Evolutionary conservation across 345 rosid genomes (phyloP).

Genomic region (Eucalyptus melliodora): DNA sequence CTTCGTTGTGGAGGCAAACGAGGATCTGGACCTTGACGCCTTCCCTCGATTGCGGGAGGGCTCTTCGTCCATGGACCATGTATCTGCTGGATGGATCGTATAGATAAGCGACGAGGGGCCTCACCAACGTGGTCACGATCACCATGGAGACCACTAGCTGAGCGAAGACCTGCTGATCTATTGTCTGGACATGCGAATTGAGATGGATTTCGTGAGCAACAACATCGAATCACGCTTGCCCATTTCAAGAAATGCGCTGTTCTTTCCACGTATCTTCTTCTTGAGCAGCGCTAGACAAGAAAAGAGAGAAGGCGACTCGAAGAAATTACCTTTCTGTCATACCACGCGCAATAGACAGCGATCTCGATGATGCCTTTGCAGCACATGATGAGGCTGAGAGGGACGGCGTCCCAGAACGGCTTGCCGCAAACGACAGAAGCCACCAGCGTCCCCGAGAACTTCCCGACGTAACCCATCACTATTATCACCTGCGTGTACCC

Average conservation of each 20-base stretch:
- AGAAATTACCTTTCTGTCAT: background rate
- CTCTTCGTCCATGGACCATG: background rate
- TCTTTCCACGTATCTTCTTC: background rate
- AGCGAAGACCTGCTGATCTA: background rate
- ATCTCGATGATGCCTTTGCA: constrained; percentile 14
- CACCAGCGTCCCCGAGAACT: constrained; percentile 7
- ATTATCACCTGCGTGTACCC: background rate
- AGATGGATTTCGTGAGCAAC: background rate
- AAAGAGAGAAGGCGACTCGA: background rate
- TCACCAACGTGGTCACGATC: constrained; percentile 1
- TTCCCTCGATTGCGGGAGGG: background rate
- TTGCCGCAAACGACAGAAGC: constrained; percentile 5
- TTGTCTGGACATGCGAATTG: background rate
- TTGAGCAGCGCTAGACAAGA: background rate
- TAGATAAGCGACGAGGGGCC: background rate
- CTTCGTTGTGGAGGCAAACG: constrained; percentile 9
- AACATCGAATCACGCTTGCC: background rate
- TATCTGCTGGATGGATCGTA: constrained; percentile 21
- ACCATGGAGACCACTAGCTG: background rate
- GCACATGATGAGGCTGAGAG: constrained; percentile 23
- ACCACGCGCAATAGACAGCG: background rate
- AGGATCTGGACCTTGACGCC: constrained; percentile 10
- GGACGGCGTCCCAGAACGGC: constrained; percentile 11
- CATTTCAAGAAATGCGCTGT: background rate
- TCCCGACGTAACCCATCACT: background rate